These are phyloP conservation scores for Urochloa ruziziensis DNA, from an alignment of 176 grass and related monocot species.

Conservation along the genomic window DNA sequence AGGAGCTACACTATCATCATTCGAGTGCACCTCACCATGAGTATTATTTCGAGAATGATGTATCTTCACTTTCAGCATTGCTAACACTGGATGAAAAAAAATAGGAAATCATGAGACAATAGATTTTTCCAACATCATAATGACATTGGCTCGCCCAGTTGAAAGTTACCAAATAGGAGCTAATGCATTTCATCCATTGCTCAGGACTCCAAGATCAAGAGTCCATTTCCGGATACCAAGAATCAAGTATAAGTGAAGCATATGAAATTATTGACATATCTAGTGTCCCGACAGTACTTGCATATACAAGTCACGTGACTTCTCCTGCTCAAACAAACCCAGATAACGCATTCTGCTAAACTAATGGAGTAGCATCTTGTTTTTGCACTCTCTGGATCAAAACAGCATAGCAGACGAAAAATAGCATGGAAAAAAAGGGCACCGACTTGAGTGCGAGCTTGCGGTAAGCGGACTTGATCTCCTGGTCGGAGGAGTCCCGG, in stretches of 20 bases:
- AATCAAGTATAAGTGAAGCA: no score
- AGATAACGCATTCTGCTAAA: neutral
- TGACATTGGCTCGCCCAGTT: neutral
- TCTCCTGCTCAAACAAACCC: neutral
- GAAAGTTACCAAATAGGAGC: neutral
- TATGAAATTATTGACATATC: no score
- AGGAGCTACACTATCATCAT: neutral
- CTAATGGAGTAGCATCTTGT: neutral
- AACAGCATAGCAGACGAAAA: conserved; percentile 3
- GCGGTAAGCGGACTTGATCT: conserved; percentile 96
- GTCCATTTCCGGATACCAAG: neutral
- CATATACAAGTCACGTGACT: no score
- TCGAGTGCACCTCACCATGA: neutral
- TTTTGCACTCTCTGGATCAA: neutral
- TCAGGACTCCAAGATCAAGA: neutral
- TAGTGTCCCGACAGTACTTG: no score
- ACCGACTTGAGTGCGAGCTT: conserved; percentile 95
- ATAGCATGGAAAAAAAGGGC: neutral
- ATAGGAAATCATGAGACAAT: neutral
- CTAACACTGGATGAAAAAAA: neutral
- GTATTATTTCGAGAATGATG: neutral
- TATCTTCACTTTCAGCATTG: neutral
- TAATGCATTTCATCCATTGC: neutral
- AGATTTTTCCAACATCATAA: neutral
- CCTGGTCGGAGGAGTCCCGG: conserved; percentile 90